A percentile compares a stretch with the other conserved stretches of the same genome.
Evolutionary conservation across 352 stramenopile species (phyloP).

Genomic region (Phytophthora pisi): DNA sequence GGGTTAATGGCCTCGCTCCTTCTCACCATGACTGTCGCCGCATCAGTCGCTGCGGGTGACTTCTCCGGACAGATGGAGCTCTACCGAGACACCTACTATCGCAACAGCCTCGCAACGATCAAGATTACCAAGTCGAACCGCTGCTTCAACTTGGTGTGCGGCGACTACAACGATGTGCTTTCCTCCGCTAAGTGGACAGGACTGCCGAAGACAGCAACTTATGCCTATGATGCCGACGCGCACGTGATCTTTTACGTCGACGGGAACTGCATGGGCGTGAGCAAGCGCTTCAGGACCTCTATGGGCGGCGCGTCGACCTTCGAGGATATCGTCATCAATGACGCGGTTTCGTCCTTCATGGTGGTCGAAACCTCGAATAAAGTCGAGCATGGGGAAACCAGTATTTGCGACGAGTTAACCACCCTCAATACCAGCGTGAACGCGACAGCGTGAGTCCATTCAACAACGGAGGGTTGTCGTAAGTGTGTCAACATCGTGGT

Average conservation of each 20-base stretch:
- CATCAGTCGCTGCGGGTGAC: neutral
- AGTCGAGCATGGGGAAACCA: slow-evolving; percentile 13
- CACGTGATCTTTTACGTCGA: slow-evolving; percentile 21
- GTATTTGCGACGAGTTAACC: slow-evolving; percentile 10
- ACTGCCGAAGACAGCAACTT: slow-evolving; percentile 8
- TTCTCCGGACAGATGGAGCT: slow-evolving; percentile 17
- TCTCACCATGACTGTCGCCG: neutral
- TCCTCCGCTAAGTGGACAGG: slow-evolving; percentile 28
- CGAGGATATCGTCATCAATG: slow-evolving; percentile 15
- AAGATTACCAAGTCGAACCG: slow-evolving; percentile 17
- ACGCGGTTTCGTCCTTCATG: slow-evolving; percentile 22
- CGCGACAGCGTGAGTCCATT: neutral
- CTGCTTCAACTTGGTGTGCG: slow-evolving; percentile 27
- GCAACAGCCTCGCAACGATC: slow-evolving; percentile 9
- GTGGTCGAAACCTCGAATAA: slow-evolving; percentile 17
- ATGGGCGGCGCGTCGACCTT: slow-evolving; percentile 1
- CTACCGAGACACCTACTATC: slow-evolving; percentile 23
- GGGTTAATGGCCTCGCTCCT: neutral
- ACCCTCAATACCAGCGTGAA: neutral
- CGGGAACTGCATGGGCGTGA: slow-evolving; percentile 13
- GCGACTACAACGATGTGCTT: slow-evolving; percentile 11
- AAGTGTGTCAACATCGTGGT: neutral
- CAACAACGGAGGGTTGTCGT: neutral
- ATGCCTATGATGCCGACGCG: neutral
- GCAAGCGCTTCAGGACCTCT: slow-evolving; percentile 17